Evolutionary conservation across 768 basidiomycete genomes (phyloP), one percentile per base, ranked within the genome.

Genomic region (Naganishia kalamii): DNA sequence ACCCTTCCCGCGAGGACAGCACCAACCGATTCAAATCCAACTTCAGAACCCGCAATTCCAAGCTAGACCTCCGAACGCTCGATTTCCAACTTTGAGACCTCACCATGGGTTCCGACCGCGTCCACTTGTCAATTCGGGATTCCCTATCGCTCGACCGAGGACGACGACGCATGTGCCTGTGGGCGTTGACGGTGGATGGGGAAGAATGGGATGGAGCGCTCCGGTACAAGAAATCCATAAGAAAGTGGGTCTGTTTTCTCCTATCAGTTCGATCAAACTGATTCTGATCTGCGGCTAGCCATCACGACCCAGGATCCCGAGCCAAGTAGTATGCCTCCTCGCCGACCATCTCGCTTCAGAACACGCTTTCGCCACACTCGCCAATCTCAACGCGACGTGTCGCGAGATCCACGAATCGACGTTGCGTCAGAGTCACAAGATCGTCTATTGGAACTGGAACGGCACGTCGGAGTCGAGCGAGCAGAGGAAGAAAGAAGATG

Each of bases 301-400:
- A n/a, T n/a, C 54, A 11, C 23, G 23, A n/a, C 11, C 37, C 10
- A 33, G 12, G 6, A n/a, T 57, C 13, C 35, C 54, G 4, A 15
- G 4, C 23, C n/a, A 21, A 23, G 54, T 57, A 5, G 23, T 37
- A 3, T 37, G 54, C 30, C 35, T 57, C 33, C 35, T 57, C n/a
- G 35, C 54, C 12, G 23, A 17, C 15, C 37, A 11, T 23, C 54
- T 57, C 37, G 54, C 54, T 1, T 41, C 54, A 15, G 54, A 57
- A 57, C 54, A 37, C 10, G n/a, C 54, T 15, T 57, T 57, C 30
- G 54, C 54, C 19, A 40, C 37, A 8, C 54, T 57, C 23, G 54
- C 54, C 15, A 40, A 15, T 17, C 37, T 57, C 4, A 57, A 57
- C 35, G 54, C 23, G 12, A 57, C 54, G 13, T 57, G 35, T 21